These are phyloP conservation scores for Mycena rosella DNA, from an alignment of 768 basidiomycete genomes.

Conservation along the genomic window DNA sequence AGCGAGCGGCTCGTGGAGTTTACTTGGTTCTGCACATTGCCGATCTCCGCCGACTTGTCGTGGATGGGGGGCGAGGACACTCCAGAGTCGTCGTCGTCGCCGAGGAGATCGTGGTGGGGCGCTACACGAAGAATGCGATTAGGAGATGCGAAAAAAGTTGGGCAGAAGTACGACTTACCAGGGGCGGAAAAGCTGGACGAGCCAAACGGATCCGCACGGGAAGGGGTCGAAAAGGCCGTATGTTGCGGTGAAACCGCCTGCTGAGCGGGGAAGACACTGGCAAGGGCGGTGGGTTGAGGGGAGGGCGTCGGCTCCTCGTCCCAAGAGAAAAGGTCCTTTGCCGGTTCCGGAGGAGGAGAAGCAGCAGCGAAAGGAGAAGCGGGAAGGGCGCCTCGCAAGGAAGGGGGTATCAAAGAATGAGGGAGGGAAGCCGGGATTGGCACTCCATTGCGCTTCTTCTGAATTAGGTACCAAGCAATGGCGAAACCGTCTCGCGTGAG, in stretches of 20 bases:
- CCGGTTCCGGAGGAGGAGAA: conserved; percentile 60
- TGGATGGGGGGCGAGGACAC: conserved; percentile 66
- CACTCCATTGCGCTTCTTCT: conserved; percentile 83
- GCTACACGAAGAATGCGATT: conserved; percentile 11
- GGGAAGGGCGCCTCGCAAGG: conserved; percentile 66
- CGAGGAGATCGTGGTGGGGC: conserved; percentile 69
- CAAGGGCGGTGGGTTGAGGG: conserved; percentile 57
- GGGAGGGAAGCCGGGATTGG: conserved; percentile 83
- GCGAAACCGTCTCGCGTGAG: conserved; percentile 95
- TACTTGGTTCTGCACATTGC: conserved; percentile 88
- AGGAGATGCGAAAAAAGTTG: conserved; percentile 33
- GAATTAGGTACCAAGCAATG: conserved; percentile 94
- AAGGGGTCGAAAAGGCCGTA: conserved; percentile 48
- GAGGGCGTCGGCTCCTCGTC: conserved; percentile 71
- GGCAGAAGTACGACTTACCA: conserved; percentile 41
- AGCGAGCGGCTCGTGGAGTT: conserved; percentile 83
- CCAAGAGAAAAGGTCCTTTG: conserved; percentile 61
- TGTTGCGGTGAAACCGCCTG: conserved; percentile 47
- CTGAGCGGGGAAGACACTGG: conserved; percentile 49
- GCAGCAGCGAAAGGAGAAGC: conserved; percentile 56
- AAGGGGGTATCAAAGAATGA: conserved; percentile 82
- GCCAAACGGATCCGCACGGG: conserved; percentile 66
- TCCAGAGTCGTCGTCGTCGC: conserved; percentile 75
- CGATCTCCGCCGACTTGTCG: conserved; percentile 87
- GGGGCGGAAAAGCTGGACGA: conserved; percentile 41